Evolutionary conservation across 23 red algal genomes (phyloP).

Genomic region (Cyanidioschyzon merolae): DNA sequence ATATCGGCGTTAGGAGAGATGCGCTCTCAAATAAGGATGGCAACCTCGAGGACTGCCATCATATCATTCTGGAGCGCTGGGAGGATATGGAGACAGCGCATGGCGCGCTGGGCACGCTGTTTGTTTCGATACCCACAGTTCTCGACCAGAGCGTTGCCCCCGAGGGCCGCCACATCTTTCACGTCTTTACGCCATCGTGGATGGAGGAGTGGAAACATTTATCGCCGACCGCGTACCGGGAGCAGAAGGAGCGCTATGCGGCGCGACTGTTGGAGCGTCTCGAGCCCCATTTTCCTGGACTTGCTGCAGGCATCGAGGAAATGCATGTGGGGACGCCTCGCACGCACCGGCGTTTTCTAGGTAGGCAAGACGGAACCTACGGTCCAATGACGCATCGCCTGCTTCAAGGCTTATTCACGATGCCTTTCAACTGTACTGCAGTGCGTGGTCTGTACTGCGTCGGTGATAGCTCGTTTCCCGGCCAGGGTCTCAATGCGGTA

Average conservation of each 20-base stretch:
- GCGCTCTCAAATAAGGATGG: constrained; percentile 18
- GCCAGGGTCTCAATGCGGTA: constrained; percentile 89
- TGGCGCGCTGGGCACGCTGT: constrained; percentile 61
- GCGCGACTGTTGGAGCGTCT: constrained; percentile 25
- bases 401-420: constrained; percentile 56
- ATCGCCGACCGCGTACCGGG: constrained; percentile 27
- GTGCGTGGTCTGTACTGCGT: constrained; percentile 76
- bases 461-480: constrained; percentile 83
- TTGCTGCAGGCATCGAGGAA: constrained; percentile 45
- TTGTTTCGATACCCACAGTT: constrained; percentile 94
- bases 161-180: constrained; percentile 75
- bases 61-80: constrained; percentile 79
- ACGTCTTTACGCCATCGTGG: constrained; percentile 85
- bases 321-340: constrained; percentile 51
- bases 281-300: constrained; percentile 42
- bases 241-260: constrained; percentile 39
- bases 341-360: constrained; percentile 85
- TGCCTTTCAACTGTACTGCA: constrained; percentile 86
- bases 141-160: constrained; percentile 76
- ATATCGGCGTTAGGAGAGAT: constrained; percentile 45
- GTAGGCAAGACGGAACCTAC: constrained; percentile 70
- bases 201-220: constrained; percentile 71
- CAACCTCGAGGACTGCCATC: constrained; percentile 66
- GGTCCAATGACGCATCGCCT: constrained; percentile 48
- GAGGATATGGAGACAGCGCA: constrained; percentile 42